phyloP scores from a whole-genome alignment of 2,329 filamentous ascomycete genomes.

The Ophiocordyceps unilateralis region DNA sequence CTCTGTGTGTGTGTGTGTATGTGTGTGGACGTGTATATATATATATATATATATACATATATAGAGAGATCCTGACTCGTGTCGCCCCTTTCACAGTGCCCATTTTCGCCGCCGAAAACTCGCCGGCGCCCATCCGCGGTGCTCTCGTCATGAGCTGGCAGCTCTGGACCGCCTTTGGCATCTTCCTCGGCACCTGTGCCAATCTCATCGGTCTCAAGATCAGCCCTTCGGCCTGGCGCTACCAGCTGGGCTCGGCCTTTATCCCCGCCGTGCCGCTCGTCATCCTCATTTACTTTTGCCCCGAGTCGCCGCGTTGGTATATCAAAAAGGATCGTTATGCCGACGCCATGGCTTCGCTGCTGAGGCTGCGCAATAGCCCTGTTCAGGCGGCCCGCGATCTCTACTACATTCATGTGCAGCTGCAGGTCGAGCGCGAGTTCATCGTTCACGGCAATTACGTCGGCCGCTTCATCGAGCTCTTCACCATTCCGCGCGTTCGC shows the following conservation, averaged over 20 bases:
- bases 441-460: conserved; percentile 36
- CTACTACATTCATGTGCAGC: conserved; percentile 47
- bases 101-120: conserved; percentile 60
- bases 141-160: conserved; percentile 74
- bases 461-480: conserved; percentile 45
- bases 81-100: conserved; percentile 37
- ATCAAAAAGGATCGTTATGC: conserved; percentile 48
- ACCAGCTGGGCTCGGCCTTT: conserved; percentile 48
- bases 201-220: conserved; percentile 31
- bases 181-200: conserved; percentile 41
- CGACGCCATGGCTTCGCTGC: conserved; percentile 40
- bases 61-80: neutral
- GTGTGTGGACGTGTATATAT: neutral
- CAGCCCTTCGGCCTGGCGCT: conserved; percentile 33
- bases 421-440: conserved; percentile 39
- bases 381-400: conserved; percentile 44
- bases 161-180: conserved; percentile 47
- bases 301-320: conserved; percentile 47
- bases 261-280: conserved; percentile 39
- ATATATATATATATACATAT: neutral
- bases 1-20: neutral
- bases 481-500: conserved; percentile 51
- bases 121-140: conserved; percentile 51
- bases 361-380: conserved; percentile 31
- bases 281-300: conserved; percentile 45